Percentiles rank a stretch among this genome's conserved stretches.
Conservation (phyloP, 495 filamentous ascomycete genomes). For the Lophiostoma macrostomum region DNA sequence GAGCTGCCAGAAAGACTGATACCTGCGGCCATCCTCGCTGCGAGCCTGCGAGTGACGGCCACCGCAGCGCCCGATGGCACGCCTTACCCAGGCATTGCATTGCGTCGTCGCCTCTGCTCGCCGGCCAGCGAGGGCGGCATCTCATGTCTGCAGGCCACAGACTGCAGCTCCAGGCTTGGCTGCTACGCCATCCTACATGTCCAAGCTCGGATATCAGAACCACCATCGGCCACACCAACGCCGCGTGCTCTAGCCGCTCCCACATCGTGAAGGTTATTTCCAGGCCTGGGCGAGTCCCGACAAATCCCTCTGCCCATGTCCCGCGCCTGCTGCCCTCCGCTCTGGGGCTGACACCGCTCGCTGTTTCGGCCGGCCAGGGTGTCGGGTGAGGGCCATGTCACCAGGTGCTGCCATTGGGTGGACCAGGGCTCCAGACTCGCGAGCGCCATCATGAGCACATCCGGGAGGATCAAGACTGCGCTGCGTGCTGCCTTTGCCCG, state of each 20-base stretch:
- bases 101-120: too few species aligned
- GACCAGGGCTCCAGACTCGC: neutral
- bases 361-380: conserved; percentile 23
- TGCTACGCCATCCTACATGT: too few species aligned
- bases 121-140: neutral
- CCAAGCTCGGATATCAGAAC: too few species aligned
- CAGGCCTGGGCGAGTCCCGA: conserved; percentile 13
- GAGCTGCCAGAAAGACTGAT: conserved; percentile 9
- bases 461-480: too few species aligned
- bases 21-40: neutral
- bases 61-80: neutral
- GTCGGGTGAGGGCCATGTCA: neutral
- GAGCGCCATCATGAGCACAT: neutral
- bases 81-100: too few species aligned
- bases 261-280: too few species aligned
- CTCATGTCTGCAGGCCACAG: too few species aligned
- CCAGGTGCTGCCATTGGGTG: conserved; percentile 7
- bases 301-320: neutral
- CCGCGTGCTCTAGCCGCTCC: too few species aligned
- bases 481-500: too few species aligned
- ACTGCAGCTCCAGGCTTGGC: too few species aligned
- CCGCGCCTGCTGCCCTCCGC: conserved; percentile 4
- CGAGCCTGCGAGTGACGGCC: neutral
- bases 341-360: conserved; percentile 22
- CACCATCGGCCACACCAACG: too few species aligned